A percentile compares a stretch with the other conserved stretches of the same genome.
Evolutionary conservation across 768 basidiomycete genomes (phyloP).

Genomic region (Atractiella rhizophila): DNA sequence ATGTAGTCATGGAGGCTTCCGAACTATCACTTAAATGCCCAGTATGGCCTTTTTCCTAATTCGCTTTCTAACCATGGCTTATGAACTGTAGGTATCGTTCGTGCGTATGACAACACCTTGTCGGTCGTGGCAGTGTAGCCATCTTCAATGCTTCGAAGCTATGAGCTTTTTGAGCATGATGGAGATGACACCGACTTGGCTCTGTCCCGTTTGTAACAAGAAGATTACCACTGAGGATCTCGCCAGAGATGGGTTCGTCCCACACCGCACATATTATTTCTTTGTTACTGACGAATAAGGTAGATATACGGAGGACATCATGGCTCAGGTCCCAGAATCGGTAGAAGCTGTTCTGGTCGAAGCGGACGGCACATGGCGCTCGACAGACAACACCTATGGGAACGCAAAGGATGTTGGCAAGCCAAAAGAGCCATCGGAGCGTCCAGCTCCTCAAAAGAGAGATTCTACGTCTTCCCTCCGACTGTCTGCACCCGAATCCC

Average conservation of each 20-base stretch:
- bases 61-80: not conserved
- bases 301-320: conserved; percentile 70
- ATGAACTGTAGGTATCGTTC: conserved; percentile 41
- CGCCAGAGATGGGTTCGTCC: conserved; percentile 62
- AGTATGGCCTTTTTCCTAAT: conserved; percentile 28
- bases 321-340: conserved; percentile 45
- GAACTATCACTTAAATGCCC: conserved; percentile 85
- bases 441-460: not conserved
- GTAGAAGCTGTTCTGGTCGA: conserved; percentile 86
- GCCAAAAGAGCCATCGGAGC: not conserved
- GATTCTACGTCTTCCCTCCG: not conserved
- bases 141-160: conserved; percentile 88
- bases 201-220: conserved; percentile 79
- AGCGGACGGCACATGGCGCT: conserved; percentile 88
- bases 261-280: not conserved
- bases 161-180: conserved; percentile 80
- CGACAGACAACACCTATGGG: conserved; percentile 57
- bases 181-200: conserved; percentile 86
- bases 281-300: not conserved
- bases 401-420: conserved; percentile 38
- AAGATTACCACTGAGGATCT: conserved; percentile 51
- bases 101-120: conserved; percentile 59
- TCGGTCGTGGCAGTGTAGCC: conserved; percentile 64
- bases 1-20: conserved; percentile 77
- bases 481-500: conserved; percentile 2